Percentiles rank a stretch among this genome's conserved stretches.
Evolutionary conservation across 129 eudicot species (phyloP).

Genomic region (Escallonia herrerae): DNA sequence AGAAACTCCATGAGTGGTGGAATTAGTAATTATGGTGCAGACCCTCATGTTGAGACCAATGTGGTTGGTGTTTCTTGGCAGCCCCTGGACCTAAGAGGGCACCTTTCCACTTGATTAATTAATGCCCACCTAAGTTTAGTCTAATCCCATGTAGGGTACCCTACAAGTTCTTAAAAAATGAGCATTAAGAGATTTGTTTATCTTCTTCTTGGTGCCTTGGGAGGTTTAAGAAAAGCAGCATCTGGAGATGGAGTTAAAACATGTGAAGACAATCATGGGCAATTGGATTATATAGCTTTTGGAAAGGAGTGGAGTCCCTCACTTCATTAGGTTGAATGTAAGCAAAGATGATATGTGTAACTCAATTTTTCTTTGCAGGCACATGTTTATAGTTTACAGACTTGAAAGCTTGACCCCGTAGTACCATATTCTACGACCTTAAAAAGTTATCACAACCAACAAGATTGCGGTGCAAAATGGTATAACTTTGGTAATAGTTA

Average conservation of each 20-base stretch:
- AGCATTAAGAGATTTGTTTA: background rate
- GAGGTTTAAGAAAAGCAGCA: background rate
- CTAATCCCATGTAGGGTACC: background rate
- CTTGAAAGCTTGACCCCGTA: too few relatives aligned
- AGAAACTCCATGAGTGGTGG: background rate
- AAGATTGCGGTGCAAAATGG: too few relatives aligned
- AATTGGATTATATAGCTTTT: background rate
- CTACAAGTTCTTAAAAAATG: background rate
- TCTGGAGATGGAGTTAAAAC: background rate
- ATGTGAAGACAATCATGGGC: slow-evolving; percentile 1
- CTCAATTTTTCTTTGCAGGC: too few relatives aligned
- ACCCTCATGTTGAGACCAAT: background rate
- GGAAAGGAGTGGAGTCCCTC: background rate
- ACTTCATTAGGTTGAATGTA: background rate
- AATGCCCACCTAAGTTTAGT: background rate
- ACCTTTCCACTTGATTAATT: background rate
- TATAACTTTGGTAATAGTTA: too few relatives aligned
- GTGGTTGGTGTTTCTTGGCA: background rate
- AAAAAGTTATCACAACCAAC: too few relatives aligned
- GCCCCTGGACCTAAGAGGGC: background rate
- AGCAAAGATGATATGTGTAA: background rate
- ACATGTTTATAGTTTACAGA: too few relatives aligned
- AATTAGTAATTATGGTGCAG: background rate
- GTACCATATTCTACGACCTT: too few relatives aligned
- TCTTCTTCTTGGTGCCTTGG: background rate